These are phyloP conservation scores for Magnaporthiopsis rhizophila DNA, from an alignment of 2,329 filamentous ascomycete genomes.

Conservation along the genomic window DNA sequence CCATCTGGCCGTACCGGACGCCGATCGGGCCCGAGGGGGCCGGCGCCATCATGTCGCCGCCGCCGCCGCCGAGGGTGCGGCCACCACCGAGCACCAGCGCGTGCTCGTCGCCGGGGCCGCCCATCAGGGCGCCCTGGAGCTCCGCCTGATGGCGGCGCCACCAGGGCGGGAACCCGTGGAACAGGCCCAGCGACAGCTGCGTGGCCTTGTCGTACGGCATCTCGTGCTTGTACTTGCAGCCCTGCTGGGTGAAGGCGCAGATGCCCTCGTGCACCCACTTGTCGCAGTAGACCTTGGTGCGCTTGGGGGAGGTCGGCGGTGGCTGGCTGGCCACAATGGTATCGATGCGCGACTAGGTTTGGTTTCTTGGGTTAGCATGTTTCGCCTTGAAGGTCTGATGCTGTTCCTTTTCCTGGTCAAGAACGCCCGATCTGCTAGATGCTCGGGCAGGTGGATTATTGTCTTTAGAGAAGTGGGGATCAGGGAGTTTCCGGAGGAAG, in stretches of 20 bases:
- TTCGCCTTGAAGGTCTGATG: not conserved
- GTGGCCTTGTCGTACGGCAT: slow-evolving; percentile 67
- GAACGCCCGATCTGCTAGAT: no score
- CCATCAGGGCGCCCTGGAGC: slow-evolving; percentile 14
- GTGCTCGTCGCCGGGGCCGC: not conserved
- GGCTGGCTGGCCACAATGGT: slow-evolving; percentile 26
- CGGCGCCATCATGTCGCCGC: not conserved
- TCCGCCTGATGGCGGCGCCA: slow-evolving; percentile 49
- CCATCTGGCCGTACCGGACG: not conserved
- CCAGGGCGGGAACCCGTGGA: slow-evolving; percentile 54
- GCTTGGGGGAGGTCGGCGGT: slow-evolving; percentile 30
- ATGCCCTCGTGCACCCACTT: slow-evolving; percentile 84
- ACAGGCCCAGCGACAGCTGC: slow-evolving; percentile 63
- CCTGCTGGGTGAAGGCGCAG: slow-evolving; percentile 78
- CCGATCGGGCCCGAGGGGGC: no score
- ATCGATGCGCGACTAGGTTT: slow-evolving; percentile 27
- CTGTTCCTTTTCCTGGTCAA: not conserved
- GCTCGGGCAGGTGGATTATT: no score
- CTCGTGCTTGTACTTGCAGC: slow-evolving; percentile 84
- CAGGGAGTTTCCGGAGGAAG: not conserved
- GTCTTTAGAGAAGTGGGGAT: no score
- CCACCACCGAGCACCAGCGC: slow-evolving; percentile 2
- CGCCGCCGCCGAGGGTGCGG: not conserved
- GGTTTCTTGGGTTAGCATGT: not conserved
- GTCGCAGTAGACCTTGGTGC: slow-evolving; percentile 69